These are phyloP conservation scores for Leishmania major DNA, from an alignment of 208 protist species.

Conservation along the genomic window DNA sequence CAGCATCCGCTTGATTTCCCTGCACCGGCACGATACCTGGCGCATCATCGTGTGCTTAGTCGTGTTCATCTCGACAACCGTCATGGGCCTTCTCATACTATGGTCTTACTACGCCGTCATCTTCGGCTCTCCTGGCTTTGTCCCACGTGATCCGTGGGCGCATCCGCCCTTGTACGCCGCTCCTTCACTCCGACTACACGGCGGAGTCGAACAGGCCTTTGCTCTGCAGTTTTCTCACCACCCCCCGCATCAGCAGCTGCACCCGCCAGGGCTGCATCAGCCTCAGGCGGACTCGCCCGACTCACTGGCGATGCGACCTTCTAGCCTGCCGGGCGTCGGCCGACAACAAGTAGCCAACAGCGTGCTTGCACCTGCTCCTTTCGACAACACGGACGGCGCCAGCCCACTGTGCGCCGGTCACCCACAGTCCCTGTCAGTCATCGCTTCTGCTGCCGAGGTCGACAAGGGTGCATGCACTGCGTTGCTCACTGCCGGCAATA, in stretches of 20 bases:
- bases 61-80: slow-evolving; percentile 36
- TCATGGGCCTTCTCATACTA: slow-evolving; percentile 19
- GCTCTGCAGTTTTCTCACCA: neutral
- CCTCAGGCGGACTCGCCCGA: neutral
- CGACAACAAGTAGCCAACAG: neutral
- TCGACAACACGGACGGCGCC: neutral
- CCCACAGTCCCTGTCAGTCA: neutral
- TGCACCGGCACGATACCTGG: slow-evolving; percentile 38
- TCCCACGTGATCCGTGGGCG: slow-evolving; percentile 48
- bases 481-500: too few relatives aligned
- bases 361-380: neutral
- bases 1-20: slow-evolving; percentile 35
- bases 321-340: neutral
- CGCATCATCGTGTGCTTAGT: slow-evolving; percentile 46
- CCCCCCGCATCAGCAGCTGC: neutral
- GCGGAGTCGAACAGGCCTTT: neutral
- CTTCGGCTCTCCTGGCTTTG: slow-evolving; percentile 62
- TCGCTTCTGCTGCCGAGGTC: neutral
- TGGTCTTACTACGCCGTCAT: slow-evolving; percentile 54
- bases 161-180: slow-evolving; percentile 42
- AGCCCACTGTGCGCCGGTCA: neutral
- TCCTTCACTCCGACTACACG: neutral
- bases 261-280: neutral
- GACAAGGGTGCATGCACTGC: neutral
- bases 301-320: slow-evolving; percentile 3